Base-by-base conservation (phyloP, 495 filamentous ascomycete genomes). In the Penicillium coffeae region DNA sequence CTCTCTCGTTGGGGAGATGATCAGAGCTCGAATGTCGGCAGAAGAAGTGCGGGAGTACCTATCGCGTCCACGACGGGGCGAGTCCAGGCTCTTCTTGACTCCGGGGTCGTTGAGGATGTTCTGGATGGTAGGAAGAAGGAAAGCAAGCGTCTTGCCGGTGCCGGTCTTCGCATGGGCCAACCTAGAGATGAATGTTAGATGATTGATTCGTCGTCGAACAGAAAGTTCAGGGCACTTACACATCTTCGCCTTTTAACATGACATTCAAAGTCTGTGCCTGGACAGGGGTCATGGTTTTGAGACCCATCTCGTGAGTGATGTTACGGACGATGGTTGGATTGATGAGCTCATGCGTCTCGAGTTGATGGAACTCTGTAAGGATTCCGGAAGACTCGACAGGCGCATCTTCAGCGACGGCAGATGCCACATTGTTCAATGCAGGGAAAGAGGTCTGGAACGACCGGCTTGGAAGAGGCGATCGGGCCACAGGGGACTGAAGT, bases 1-100 rank as follows among this genome's bases (percentile, higher is more conserved):
- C 69, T 98, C 93, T 48, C 93, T 82, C 15, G 93, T 98, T 8
- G 93, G 93, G 0, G 94, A 97, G 50, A 98, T 82, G 60, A 98
- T 84, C 36, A 98, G 83, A 20, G 88, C 85, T 46, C 90, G 83
- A 51, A 96, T 90, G 62, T 96, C 89, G 25, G 77, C 63, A 1
- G 81, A 52, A 41, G 12, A 42, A 18, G 50, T 42, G 22, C 38
- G n/a, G 10, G 27, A 18, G 8, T 42, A 14, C 19, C 33, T 21
- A n/a, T 45, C 37, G n/a, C 54, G 44, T 14, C 40, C 42, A 21
- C 33, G 38, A n/a, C 16, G 25, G 10, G 25, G 5, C 25, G 25
- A 30, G 4, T 30, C 4, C 5, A 30, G 25, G 21, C 1, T 19
- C 36, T 15, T 66, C 0, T 69, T 59, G 12, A 77, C 48, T 3